A percentile compares a stretch with the other conserved stretches of the same genome.
Conservation (phyloP, 208 protist genomes). For the Eutreptiella sp. region DNA sequence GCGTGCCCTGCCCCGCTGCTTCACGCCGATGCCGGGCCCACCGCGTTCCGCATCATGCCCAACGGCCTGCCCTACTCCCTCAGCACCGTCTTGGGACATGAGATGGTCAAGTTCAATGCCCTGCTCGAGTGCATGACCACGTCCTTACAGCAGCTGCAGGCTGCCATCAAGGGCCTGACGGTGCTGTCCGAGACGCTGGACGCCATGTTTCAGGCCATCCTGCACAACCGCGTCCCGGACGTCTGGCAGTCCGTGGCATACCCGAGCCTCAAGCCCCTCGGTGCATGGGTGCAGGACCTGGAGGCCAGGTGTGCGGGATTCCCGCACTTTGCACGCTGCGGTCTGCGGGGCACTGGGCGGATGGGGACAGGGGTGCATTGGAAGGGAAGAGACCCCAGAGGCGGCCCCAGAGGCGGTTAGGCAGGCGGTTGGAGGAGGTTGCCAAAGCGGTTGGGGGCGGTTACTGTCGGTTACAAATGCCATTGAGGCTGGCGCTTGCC, state of each 20-base stretch:
- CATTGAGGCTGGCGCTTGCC: too few relatives aligned
- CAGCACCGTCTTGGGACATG: constrained; percentile 88
- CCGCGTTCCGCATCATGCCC: constrained; percentile 72
- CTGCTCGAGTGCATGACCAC: constrained; percentile 76
- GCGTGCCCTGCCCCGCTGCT: constrained; percentile 57
- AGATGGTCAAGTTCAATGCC: constrained; percentile 93
- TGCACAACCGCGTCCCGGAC: constrained; percentile 86
- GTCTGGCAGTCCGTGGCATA: constrained; percentile 86
- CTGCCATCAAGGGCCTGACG: constrained; percentile 91
- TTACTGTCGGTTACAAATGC: too few relatives aligned
- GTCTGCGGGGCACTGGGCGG: too few relatives aligned
- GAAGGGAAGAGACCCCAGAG: too few relatives aligned
- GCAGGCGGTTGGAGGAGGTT: too few relatives aligned
- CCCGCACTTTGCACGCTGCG: too few relatives aligned
- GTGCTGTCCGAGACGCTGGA: constrained; percentile 91
- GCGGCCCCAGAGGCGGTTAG: too few relatives aligned
- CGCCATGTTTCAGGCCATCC: constrained; percentile 86
- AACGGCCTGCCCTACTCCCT: constrained; percentile 87
- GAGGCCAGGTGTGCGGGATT: too few relatives aligned
- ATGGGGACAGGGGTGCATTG: too few relatives aligned
- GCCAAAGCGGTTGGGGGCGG: too few relatives aligned
- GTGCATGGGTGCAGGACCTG: constrained; percentile 91
- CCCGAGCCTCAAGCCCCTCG: constrained; percentile 92
- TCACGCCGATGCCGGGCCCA: constrained; percentile 67
- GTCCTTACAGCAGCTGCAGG: constrained; percentile 79